Evolutionary conservation across 2,329 filamentous ascomycete species (phyloP).

Genomic region (Dissoconium aciculare): DNA sequence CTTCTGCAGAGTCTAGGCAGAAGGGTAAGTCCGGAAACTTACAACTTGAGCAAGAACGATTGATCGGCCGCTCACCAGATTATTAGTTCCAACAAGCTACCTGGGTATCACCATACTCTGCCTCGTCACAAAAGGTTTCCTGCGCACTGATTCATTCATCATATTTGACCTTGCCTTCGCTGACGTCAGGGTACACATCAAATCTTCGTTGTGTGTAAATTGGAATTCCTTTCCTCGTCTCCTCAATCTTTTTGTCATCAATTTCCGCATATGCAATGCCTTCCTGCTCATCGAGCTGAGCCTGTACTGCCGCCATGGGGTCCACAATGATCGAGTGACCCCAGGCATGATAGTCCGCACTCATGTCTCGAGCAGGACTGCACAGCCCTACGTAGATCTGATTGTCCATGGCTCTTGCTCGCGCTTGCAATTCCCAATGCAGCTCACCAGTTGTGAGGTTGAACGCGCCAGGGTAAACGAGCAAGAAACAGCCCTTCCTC

Average conservation of each 20-base stretch:
- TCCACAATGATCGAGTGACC: constrained; percentile 83
- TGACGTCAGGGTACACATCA: constrained; percentile 90
- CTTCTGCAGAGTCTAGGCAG: too few species aligned
- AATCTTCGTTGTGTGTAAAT: constrained; percentile 74
- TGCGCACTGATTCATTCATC: too few species aligned
- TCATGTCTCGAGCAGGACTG: constrained; percentile 69
- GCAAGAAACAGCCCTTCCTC: constrained; percentile 67
- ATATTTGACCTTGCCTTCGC: constrained; percentile 35
- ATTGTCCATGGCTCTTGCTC: constrained; percentile 79
- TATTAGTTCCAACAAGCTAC: too few species aligned
- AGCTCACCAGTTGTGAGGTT: constrained; percentile 83
- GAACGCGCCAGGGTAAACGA: constrained; percentile 93
- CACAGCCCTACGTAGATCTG: constrained; percentile 89
- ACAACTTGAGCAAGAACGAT: too few species aligned
- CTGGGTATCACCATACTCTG: too few species aligned
- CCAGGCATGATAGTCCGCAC: constrained; percentile 71
- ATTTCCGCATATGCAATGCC: constrained; percentile 61
- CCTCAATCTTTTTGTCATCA: constrained; percentile 51
- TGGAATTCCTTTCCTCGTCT: constrained; percentile 70
- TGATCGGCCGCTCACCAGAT: too few species aligned
- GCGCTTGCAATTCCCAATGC: constrained; percentile 76
- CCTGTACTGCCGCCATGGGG: constrained; percentile 70
- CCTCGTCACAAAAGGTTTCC: too few species aligned
- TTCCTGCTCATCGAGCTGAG: constrained; percentile 64
- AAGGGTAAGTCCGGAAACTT: too few species aligned